These are phyloP conservation scores for Baorangia bicolor DNA, from an alignment of 768 basidiomycete species.

Conservation along the genomic window DNA sequence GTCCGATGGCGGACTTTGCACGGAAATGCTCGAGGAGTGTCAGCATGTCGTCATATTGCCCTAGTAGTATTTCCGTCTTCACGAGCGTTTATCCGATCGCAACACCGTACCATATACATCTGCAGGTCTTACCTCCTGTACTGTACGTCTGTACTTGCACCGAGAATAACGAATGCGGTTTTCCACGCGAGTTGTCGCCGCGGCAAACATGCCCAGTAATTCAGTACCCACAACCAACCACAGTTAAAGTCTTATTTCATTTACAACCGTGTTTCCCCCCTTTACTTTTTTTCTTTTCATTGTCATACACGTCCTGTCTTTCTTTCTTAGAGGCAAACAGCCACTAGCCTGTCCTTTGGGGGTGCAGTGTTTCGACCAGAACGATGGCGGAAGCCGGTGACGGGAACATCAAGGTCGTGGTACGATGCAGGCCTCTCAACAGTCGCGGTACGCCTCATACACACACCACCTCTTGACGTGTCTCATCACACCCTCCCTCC, in stretches of 20 bases:
- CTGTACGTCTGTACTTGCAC: background rate
- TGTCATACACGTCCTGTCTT: conserved; percentile 5
- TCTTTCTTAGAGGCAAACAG: conserved; percentile 12
- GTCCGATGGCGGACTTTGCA: conserved; percentile 3
- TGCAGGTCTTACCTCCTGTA: background rate
- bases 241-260: conserved; percentile 1
- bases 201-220: conserved; percentile 12
- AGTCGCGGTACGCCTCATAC: conserved; percentile 66
- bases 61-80: background rate
- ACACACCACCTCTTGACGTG: background rate
- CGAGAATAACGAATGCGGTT: conserved; percentile 6
- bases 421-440: conserved; percentile 97
- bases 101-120: background rate
- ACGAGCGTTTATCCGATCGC: background rate
- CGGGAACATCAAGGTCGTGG: conserved; percentile 90
- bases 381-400: conserved; percentile 76
- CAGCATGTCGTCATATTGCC: background rate
- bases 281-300: conserved; percentile 1
- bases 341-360: conserved; percentile 9
- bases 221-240: conserved; percentile 2
- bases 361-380: conserved; percentile 16
- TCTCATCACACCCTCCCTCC: conserved; percentile 1
- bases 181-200: conserved; percentile 24
- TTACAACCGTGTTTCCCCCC: conserved; percentile 7
- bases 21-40: background rate